Conservation (phyloP, 208 protist genomes). For the Crithidia brevicula region DNA sequence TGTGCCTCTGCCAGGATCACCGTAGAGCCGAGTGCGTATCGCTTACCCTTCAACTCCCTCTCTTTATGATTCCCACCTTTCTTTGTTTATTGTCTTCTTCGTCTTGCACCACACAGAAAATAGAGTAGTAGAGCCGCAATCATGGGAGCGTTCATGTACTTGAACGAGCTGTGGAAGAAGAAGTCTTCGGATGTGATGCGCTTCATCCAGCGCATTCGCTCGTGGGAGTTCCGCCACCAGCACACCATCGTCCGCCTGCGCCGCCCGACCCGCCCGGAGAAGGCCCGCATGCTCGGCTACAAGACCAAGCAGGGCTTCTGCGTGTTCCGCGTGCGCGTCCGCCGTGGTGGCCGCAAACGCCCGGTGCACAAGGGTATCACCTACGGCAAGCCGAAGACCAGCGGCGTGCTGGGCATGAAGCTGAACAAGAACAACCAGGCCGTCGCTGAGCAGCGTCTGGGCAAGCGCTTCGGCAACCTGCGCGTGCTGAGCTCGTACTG, state of each 20-base stretch:
- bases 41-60: no score
- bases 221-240: constrained; percentile 99
- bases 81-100: neutral
- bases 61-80: no score
- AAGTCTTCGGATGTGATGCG: constrained; percentile 99
- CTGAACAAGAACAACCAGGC: constrained; percentile 94
- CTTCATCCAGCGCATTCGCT: constrained; percentile 98
- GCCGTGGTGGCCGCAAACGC: constrained; percentile 98
- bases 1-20: no score
- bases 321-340: constrained; percentile 99
- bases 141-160: constrained; percentile 99
- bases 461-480: constrained; percentile 95
- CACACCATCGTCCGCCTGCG: constrained; percentile 92
- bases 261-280: constrained; percentile 98
- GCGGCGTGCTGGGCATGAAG: constrained; percentile 98
- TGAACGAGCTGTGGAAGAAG: constrained; percentile 99
- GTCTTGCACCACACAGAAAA: neutral
- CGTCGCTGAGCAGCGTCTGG: constrained; percentile 98
- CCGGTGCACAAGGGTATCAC: constrained; percentile 97
- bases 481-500: constrained; percentile 99
- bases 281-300: constrained; percentile 99
- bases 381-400: constrained; percentile 99
- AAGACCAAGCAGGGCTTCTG: constrained; percentile 99
- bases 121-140: constrained; percentile 38
- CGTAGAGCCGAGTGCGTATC: no score